A percentile compares a stretch with the other conserved stretches of the same genome.
These are phyloP conservation scores for Xylariaceae sp. DNA, from an alignment of 2,329 filamentous ascomycete genomes.

Conservation along the genomic window DNA sequence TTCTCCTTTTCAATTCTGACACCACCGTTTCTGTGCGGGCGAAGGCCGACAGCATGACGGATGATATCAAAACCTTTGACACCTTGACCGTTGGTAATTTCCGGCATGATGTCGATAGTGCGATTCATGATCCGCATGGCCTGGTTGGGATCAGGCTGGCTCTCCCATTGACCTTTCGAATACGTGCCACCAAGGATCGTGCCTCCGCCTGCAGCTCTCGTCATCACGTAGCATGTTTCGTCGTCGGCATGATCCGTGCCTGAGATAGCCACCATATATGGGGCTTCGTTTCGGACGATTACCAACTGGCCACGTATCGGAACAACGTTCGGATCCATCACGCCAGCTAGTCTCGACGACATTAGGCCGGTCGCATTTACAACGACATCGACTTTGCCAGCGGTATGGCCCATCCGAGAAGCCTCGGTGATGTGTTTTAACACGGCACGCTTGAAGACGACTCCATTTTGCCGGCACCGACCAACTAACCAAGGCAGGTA, in stretches of 20 bases:
- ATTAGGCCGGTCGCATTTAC: constrained; percentile 83
- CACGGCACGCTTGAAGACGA: constrained; percentile 57
- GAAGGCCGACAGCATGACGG: constrained; percentile 74
- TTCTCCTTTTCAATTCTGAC: constrained; percentile 69
- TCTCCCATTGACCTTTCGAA: constrained; percentile 73
- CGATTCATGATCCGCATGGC: constrained; percentile 80
- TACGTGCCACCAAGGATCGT: constrained; percentile 85
- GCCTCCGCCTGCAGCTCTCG: constrained; percentile 70
- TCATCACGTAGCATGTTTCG: constrained; percentile 78
- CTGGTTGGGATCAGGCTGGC: constrained; percentile 71
- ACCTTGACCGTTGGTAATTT: constrained; percentile 59
- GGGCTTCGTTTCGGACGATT: constrained; percentile 72
- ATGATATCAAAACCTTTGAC: constrained; percentile 70
- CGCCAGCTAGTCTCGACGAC: constrained; percentile 71
- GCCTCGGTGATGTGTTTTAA: constrained; percentile 72
- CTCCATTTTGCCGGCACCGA: constrained; percentile 70
- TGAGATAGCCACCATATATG: constrained; percentile 63
- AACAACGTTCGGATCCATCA: constrained; percentile 66
- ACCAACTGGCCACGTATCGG: constrained; percentile 81
- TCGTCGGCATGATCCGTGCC: constrained; percentile 68
- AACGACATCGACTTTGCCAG: constrained; percentile 58
- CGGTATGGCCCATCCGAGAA: constrained; percentile 51
- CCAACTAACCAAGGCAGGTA: constrained; percentile 84
- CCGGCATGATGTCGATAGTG: constrained; percentile 59
- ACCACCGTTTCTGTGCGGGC: constrained; percentile 68